Percentiles rank a stretch among this genome's conserved stretches.
Conservation (phyloP, 768 basidiomycete species). For the Psilocybe cubensis region DNA sequence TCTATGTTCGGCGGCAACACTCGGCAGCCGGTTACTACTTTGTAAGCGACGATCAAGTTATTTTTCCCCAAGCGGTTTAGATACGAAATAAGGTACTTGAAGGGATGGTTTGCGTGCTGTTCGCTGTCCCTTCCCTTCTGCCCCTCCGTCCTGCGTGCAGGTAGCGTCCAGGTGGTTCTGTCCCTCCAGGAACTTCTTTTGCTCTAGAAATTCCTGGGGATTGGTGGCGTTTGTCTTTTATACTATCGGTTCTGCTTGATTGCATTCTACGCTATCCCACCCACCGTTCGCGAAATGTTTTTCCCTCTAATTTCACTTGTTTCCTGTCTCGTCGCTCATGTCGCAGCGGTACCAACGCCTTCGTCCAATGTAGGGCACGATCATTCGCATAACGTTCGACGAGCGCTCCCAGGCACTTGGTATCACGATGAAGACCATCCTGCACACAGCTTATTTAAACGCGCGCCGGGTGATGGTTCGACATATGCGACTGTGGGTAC, state of each 20-base stretch:
- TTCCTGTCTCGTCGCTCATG: conserved; percentile 27
- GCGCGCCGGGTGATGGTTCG: conserved; percentile 51
- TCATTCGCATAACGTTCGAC: conserved; percentile 29
- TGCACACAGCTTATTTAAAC: conserved; percentile 64
- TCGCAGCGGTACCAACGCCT: conserved; percentile 23
- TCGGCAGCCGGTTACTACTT: background rate
- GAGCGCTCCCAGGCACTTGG: conserved; percentile 52
- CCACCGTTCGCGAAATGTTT: conserved; percentile 24
- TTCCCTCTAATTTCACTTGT: conserved; percentile 30
- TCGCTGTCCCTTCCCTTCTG: conserved; percentile 1
- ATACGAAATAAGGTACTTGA: conserved; percentile 19
- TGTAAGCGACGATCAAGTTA: conserved; percentile 12
- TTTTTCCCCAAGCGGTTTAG: conserved; percentile 16
- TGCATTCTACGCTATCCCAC: background rate
- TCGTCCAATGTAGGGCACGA: conserved; percentile 29
- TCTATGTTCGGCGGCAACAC: too few relatives aligned
- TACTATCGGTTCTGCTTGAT: background rate
- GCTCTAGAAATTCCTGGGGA: too few relatives aligned
- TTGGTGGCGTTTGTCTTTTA: background rate
- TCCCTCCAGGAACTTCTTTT: too few relatives aligned
- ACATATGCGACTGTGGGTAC: conserved; percentile 63
- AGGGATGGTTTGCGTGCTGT: conserved; percentile 21
- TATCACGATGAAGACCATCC: conserved; percentile 65
- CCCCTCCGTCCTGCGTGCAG: too few relatives aligned
- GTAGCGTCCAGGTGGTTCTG: conserved; percentile 9